Base-by-base conservation (phyloP, 2,329 filamentous ascomycete species). In the Neonectria neomacrospora region DNA sequence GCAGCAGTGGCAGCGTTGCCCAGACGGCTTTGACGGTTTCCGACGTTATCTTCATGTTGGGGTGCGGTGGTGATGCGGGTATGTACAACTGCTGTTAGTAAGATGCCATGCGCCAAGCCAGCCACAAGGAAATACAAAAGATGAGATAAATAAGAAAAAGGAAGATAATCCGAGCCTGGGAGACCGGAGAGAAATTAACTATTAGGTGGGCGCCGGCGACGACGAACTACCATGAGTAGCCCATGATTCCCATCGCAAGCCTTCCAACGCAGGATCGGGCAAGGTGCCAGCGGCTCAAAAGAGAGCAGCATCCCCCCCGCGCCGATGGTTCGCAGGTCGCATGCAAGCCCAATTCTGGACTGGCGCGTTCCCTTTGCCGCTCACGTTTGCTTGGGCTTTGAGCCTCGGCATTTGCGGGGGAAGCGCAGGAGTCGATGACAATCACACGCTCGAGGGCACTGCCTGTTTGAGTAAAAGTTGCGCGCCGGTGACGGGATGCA, bases 1-100 rank as follows among this genome's bases (percentile, higher is more conserved):
- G 90, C 2, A 92, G 72, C 67, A 85, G 83, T 10, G 87, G 84
- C 26, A 88, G 67, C n/a, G 87, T 65, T 18, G 74, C 63, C 52
- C 62, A 51, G 12, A 74, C 54, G 6, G 74, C 56, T 41, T 72
- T 63, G 34, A 67, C 18, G n/a, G 64, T 58, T 47, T 55, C 41
- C 14, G 63, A 55, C 32, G 44, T 57, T 56, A 72, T 71, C 8
- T 51, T 50, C 47, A 32, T 61, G 5, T 9, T 20, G 12, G 34
- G 22, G 6, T 3, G 5, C 2, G 47, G 22, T n/a, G 34, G 3
- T 28, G 58, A 48, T 9, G 32, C n/a, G n/a, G 23, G 51, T 30
- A n/a, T 30, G 20, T 54, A n/a, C 37, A 39, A 39, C 18, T 16
- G n/a, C 44, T 51, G 30, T 34, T 23, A 16, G 48, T 32, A 30